Evolutionary conservation across 148 eudicot species (phyloP).

Genomic region (Arctostaphylos glauca): DNA sequence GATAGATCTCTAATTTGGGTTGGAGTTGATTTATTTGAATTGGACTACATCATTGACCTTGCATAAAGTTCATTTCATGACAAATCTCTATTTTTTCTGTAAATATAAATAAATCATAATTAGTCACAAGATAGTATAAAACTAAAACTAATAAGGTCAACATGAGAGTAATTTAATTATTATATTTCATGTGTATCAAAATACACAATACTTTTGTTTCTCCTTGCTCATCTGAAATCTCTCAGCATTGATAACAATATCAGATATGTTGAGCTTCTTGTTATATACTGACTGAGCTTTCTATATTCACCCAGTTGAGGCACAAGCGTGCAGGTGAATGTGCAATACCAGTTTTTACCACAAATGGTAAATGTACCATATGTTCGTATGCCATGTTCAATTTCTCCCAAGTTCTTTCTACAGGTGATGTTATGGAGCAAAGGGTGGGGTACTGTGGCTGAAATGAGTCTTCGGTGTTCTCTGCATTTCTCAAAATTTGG

Average conservation of each 20-base stretch:
- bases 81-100: too few relatives aligned
- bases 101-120: too few relatives aligned
- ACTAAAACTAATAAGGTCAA: too few relatives aligned
- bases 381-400: not conserved
- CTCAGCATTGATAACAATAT: not conserved
- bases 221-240: not conserved
- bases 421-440: not conserved
- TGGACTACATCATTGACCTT: too few relatives aligned
- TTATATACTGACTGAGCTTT: not conserved
- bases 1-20: too few relatives aligned
- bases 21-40: too few relatives aligned
- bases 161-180: too few relatives aligned
- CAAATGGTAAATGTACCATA: not conserved
- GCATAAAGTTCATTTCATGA: too few relatives aligned
- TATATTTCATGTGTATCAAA: too few relatives aligned
- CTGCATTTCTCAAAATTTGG: not conserved
- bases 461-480: not conserved
- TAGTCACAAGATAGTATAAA: too few relatives aligned
- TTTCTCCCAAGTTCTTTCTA: not conserved
- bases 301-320: not conserved
- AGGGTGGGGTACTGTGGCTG: not conserved
- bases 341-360: not conserved
- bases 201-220: not conserved
- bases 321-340: not conserved
- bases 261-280: not conserved